Percentiles rank a stretch among this genome's conserved stretches.
Conservation (phyloP, 2,329 filamentous ascomycete genomes). For the Thelonectria rubi region DNA sequence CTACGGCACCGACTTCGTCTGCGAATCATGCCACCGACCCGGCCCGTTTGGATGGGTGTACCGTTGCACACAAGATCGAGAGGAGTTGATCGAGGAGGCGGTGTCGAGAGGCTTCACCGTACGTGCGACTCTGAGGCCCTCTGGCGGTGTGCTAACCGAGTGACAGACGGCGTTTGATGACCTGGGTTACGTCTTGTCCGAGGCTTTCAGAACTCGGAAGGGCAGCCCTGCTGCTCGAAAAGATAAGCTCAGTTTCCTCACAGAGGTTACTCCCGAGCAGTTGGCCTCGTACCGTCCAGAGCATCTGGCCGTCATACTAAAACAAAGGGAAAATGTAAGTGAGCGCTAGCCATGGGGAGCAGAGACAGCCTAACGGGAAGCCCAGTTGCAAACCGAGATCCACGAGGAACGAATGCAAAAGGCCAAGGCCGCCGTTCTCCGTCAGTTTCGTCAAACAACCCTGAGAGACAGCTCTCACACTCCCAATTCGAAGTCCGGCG, state of each 20-base stretch:
- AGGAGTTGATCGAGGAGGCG: conserved; percentile 50
- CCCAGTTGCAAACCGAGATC: conserved; percentile 42
- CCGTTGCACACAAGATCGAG: conserved; percentile 72
- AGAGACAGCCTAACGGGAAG: conserved; percentile 14
- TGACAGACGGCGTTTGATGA: conserved; percentile 47
- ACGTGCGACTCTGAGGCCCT: background rate
- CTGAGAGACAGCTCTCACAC: conserved; percentile 29
- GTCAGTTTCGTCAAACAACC: conserved; percentile 26
- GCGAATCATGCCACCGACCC: conserved; percentile 64
- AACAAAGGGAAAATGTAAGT: conserved; percentile 60
- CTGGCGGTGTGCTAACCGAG: conserved; percentile 12
- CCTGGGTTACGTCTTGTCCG: conserved; percentile 46
- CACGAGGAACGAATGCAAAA: conserved; percentile 40
- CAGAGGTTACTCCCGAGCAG: conserved; percentile 54
- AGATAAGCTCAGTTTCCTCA: conserved; percentile 56
- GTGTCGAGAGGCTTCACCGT: conserved; percentile 35
- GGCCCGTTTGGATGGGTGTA: conserved; percentile 77
- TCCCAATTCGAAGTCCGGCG: conserved; percentile 35
- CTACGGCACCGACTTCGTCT: conserved; percentile 62
- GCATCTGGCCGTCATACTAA: conserved; percentile 59
- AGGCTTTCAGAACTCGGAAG: conserved; percentile 48
- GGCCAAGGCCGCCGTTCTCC: conserved; percentile 37
- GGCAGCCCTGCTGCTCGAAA: conserved; percentile 53
- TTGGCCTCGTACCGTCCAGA: conserved; percentile 56
- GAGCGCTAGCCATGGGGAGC: background rate